Percentiles rank a stretch among this genome's conserved stretches.
Conservation (phyloP, 2,329 filamentous ascomycete species). For the Dothideomycetidae sp. region DNA sequence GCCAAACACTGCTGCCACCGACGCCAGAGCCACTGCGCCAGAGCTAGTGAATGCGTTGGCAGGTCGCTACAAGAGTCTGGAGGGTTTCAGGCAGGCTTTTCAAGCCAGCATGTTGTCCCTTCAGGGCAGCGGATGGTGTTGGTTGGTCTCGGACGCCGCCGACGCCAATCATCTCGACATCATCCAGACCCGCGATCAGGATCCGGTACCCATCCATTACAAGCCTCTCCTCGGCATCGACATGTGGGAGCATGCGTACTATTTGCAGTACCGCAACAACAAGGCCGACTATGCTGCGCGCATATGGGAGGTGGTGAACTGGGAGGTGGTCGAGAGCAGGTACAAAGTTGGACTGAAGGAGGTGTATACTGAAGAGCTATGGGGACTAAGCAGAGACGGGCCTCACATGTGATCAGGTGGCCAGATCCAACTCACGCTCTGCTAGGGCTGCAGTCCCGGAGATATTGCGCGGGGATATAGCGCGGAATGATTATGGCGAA, state of each 20-base stretch:
- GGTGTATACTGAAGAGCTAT: constrained; percentile 2
- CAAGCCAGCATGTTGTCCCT: constrained; percentile 51
- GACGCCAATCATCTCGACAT: constrained; percentile 48
- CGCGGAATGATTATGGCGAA: no score
- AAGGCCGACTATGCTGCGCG: constrained; percentile 63
- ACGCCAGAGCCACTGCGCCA: constrained; percentile 43
- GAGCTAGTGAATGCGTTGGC: constrained; percentile 47
- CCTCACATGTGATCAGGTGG: no score
- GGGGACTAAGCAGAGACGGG: neutral
- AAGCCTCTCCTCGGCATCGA: constrained; percentile 66
- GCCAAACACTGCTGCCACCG: constrained; percentile 43
- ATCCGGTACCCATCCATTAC: constrained; percentile 52
- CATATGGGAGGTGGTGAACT: constrained; percentile 68
- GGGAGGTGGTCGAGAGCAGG: constrained; percentile 53
- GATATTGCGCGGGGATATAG: no score
- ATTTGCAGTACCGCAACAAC: constrained; percentile 67
- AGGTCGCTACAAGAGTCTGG: constrained; percentile 53
- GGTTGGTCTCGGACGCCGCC: constrained; percentile 55
- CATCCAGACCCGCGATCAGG: constrained; percentile 75
- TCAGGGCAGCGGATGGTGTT: constrained; percentile 79
- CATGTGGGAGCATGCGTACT: constrained; percentile 93
- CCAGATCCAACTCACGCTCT: no score
- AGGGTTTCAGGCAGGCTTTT: constrained; percentile 53
- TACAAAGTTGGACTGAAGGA: constrained; percentile 25
- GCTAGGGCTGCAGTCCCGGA: no score